Percentiles rank a stretch among this genome's conserved stretches.
These are phyloP conservation scores for Aspergillus carlsbadensis DNA, from an alignment of 495 filamentous ascomycete species.

Conservation along the genomic window DNA sequence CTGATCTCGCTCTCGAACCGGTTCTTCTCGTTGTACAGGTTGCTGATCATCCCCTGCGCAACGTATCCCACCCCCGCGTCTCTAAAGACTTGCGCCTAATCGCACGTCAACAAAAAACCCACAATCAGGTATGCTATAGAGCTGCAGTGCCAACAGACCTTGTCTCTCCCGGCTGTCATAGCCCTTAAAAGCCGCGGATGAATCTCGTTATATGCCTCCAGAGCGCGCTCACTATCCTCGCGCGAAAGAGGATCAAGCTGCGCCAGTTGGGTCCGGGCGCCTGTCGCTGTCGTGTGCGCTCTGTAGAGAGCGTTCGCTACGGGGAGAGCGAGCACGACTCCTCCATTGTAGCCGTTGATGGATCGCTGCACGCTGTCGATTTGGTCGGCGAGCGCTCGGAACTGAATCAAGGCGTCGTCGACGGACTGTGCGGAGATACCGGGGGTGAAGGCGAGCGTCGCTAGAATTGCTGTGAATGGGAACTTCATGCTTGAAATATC, in stretches of 20 bases:
- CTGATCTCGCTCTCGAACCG: background rate
- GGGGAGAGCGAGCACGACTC: background rate
- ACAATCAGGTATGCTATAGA: too few relatives aligned
- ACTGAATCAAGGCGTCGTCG: background rate
- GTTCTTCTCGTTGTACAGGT: conserved; percentile 1
- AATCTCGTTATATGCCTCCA: background rate
- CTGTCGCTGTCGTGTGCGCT: background rate
- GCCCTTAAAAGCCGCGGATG: background rate
- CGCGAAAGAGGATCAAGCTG: background rate
- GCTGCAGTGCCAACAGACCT: too few relatives aligned
- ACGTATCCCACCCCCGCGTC: background rate
- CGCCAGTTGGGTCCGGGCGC: background rate
- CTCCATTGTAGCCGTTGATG: background rate
- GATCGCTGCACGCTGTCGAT: background rate
- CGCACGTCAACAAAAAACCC: too few relatives aligned
- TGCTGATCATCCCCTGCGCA: background rate
- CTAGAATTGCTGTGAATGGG: background rate
- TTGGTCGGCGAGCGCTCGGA: background rate
- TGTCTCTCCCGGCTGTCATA: background rate
- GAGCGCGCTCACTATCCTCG: background rate
- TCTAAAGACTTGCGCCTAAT: background rate
- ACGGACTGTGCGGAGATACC: background rate
- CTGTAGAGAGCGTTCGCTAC: background rate
- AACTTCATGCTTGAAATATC: too few relatives aligned
- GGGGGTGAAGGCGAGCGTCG: background rate